Conservation (phyloP, 1,284 basidiomycete species). For the Trichosporon faecale region DNA sequence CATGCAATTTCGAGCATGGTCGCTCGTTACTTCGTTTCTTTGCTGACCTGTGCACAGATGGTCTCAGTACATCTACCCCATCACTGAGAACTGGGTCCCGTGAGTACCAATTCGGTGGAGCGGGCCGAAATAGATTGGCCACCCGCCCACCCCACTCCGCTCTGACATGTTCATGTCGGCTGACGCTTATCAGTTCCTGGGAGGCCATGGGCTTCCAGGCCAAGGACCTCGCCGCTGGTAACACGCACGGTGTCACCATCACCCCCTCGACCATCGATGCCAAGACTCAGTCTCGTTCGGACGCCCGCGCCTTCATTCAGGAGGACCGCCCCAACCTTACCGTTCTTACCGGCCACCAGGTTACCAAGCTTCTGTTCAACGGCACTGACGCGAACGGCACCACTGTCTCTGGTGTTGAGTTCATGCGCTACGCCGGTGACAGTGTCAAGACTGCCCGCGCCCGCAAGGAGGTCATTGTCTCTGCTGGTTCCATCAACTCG, state of each 20-base stretch:
- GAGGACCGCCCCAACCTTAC: constrained; percentile 63
- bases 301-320: constrained; percentile 65
- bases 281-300: constrained; percentile 63
- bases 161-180: neutral
- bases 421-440: constrained; percentile 50
- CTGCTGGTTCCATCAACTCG: constrained; percentile 16
- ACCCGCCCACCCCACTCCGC: neutral
- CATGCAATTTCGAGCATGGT: neutral
- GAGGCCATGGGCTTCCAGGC: constrained; percentile 55
- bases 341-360: constrained; percentile 59
- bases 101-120: neutral
- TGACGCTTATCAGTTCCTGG: constrained; percentile 36
- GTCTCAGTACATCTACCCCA: constrained; percentile 54
- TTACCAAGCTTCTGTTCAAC: constrained; percentile 64
- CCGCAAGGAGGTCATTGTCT: constrained; percentile 22
- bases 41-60: constrained; percentile 25
- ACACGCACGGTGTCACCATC: constrained; percentile 50
- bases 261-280: constrained; percentile 67
- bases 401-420: constrained; percentile 60
- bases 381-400: constrained; percentile 51
- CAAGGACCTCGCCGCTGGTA: constrained; percentile 45
- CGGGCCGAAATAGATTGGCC: neutral
- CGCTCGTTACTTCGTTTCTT: neutral
- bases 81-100: constrained; percentile 59
- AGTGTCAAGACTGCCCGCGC: constrained; percentile 21